Conservation (phyloP, 2,329 filamentous ascomycete genomes). For the Fonsecaea nubica region DNA sequence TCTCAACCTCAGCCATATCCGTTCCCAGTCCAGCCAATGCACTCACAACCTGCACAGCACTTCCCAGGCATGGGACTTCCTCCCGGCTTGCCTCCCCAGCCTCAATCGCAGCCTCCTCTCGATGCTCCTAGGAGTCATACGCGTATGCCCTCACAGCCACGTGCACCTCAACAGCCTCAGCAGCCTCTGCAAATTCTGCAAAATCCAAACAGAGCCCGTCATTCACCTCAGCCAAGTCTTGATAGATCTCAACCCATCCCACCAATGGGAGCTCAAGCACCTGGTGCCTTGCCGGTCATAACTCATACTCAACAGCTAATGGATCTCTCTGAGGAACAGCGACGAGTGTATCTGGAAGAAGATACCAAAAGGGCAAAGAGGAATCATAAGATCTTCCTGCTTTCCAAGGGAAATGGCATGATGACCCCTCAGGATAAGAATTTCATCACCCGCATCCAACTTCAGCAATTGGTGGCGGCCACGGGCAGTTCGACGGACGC, state of each 20-base stretch:
- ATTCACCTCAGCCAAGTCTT: conserved; percentile 48
- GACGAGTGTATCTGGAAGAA: conserved; percentile 80
- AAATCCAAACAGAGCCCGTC: conserved; percentile 72
- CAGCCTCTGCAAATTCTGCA: conserved; percentile 78
- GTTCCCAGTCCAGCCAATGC: conserved; percentile 31
- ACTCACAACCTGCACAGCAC: conserved; percentile 44
- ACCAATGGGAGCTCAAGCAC: conserved; percentile 40
- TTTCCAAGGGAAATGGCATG: conserved; percentile 92
- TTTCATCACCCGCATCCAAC: conserved; percentile 96
- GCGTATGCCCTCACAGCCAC: conserved; percentile 32
- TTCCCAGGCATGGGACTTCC: conserved; percentile 23
- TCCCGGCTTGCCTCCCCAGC: conserved; percentile 19
- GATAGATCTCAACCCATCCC: conserved; percentile 39
- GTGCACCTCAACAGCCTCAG: conserved; percentile 58
- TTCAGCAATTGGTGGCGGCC: conserved; percentile 92
- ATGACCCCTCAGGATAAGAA: conserved; percentile 99
- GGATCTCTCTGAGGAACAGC: conserved; percentile 82
- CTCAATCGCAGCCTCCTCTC: conserved; percentile 47
- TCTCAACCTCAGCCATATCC: conserved; percentile 45
- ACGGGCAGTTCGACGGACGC: conserved; percentile 85
- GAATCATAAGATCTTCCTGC: conserved; percentile 95
- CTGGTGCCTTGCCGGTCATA: conserved; percentile 58
- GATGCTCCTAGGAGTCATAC: conserved; percentile 47
- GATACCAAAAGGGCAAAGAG: conserved; percentile 95
- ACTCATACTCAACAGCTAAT: conserved; percentile 75